Percentiles rank a stretch among this genome's conserved stretches.
phyloP scores from a whole-genome alignment of 129 eudicot genomes.

The Oenanthe sinensis region DNA sequence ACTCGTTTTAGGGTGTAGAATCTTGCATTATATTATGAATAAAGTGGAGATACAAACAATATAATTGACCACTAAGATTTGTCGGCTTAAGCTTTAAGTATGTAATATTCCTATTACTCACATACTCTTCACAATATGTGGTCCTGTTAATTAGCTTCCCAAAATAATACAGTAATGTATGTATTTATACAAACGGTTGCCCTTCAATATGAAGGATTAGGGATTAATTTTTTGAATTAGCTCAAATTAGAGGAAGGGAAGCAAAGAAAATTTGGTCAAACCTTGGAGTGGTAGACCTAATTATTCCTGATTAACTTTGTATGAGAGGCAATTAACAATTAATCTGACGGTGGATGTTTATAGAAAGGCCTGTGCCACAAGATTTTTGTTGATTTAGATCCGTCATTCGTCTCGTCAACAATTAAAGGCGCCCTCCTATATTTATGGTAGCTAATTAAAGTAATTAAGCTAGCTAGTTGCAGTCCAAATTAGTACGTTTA shows the following conservation, averaged over 20 bases:
- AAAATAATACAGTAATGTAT: background rate
- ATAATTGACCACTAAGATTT: background rate
- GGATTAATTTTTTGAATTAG: background rate
- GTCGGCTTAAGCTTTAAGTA: constrained; percentile 1
- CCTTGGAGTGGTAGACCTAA: background rate
- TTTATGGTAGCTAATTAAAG: no score
- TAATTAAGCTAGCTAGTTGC: no score
- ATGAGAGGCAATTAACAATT: background rate
- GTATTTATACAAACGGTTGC: background rate
- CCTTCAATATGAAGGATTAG: background rate
- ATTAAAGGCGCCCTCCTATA: no score
- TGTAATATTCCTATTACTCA: background rate
- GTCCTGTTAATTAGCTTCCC: background rate
- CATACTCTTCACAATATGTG: background rate
- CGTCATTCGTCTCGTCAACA: no score
- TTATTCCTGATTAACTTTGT: background rate
- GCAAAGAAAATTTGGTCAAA: background rate
- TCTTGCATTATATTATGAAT: background rate
- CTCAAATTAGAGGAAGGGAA: background rate
- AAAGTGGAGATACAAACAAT: background rate
- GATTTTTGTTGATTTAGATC: background rate
- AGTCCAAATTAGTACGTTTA: no score
- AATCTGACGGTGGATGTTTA: background rate
- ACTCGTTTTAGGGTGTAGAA: background rate
- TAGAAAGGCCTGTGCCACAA: background rate